phyloP scores from a whole-genome alignment of 495 filamentous ascomycete genomes.

The Penicillium verhagenii region DNA sequence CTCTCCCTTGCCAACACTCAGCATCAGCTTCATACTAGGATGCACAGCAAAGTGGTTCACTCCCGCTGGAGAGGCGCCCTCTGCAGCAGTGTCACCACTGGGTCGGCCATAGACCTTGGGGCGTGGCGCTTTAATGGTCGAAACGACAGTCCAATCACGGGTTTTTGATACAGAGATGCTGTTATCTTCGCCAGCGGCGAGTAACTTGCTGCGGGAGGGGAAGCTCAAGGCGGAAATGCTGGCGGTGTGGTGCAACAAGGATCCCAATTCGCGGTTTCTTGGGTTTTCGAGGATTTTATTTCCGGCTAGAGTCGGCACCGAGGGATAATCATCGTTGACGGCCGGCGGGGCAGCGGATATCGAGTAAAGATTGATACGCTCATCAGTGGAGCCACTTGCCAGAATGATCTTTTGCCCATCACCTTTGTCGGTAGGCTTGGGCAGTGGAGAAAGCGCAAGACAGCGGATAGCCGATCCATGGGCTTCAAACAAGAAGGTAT shows the following conservation, averaged over 20 bases:
- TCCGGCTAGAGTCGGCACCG: conserved; percentile 59
- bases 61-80: conserved; percentile 81
- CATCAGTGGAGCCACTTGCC: conserved; percentile 87
- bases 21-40: conserved; percentile 92
- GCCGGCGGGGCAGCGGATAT: conserved; percentile 68
- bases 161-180: conserved; percentile 81
- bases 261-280: conserved; percentile 83
- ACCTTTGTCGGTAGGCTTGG: conserved; percentile 49
- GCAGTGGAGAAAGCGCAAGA: conserved; percentile 79
- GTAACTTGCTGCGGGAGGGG: conserved; percentile 81
- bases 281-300: conserved; percentile 76
- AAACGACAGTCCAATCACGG: conserved; percentile 85
- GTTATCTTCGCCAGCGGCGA: conserved; percentile 82
- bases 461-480: conserved; percentile 88
- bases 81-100: conserved; percentile 82
- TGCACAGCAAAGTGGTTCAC: conserved; percentile 95
- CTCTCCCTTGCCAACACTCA: conserved; percentile 86
- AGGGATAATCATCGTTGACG: conserved; percentile 43
- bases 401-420: conserved; percentile 73
- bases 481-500: conserved; percentile 94
- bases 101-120: conserved; percentile 81
- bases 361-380: conserved; percentile 91
- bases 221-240: conserved; percentile 77
- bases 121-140: conserved; percentile 85
- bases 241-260: conserved; percentile 79